Percentiles rank a stretch among this genome's conserved stretches.
Conservation (phyloP, 352 stramenopile species). For the Pythium phragmiticola region DNA sequence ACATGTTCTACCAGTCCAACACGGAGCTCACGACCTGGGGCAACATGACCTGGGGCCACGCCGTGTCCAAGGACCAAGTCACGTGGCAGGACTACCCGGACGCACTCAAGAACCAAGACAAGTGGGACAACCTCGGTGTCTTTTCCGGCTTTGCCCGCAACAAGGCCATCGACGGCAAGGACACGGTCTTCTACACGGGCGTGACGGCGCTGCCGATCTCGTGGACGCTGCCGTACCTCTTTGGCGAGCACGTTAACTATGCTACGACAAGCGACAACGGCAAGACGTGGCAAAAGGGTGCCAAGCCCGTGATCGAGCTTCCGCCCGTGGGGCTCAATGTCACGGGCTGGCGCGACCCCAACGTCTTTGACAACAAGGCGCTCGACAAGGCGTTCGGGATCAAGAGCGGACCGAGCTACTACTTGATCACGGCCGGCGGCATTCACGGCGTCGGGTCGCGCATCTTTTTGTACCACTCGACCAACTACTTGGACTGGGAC, state of each 20-base stretch:
- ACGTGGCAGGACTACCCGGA: conserved; percentile 69
- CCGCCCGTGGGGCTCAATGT: conserved; percentile 51
- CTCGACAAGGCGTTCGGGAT: conserved; percentile 43
- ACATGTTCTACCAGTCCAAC: conserved; percentile 84
- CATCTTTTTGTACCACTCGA: conserved; percentile 66
- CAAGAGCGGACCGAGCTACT: conserved; percentile 39
- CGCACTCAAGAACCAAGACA: conserved; percentile 51
- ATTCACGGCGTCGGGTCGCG: conserved; percentile 50
- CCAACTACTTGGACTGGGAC: conserved; percentile 58
- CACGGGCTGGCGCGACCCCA: conserved; percentile 64
- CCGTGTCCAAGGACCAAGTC: conserved; percentile 67
- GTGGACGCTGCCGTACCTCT: conserved; percentile 54
- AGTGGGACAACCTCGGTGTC: conserved; percentile 70
- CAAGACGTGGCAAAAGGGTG: conserved; percentile 62
- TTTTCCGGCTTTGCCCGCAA: conserved; percentile 68
- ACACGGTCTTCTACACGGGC: conserved; percentile 69
- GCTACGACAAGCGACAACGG: conserved; percentile 55
- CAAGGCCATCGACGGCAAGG: conserved; percentile 60
- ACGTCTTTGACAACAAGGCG: conserved; percentile 55
- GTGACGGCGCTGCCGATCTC: conserved; percentile 47
- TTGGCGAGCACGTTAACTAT: conserved; percentile 68
- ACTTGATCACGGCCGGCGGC: conserved; percentile 53
- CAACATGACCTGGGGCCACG: conserved; percentile 81
- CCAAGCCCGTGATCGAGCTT: conserved; percentile 43
- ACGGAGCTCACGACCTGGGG: conserved; percentile 53